Percentiles rank a stretch among this genome's conserved stretches.
These are phyloP conservation scores for Metschnikowia sp. DNA, from an alignment of 805 yeast species.

Conservation along the genomic window DNA sequence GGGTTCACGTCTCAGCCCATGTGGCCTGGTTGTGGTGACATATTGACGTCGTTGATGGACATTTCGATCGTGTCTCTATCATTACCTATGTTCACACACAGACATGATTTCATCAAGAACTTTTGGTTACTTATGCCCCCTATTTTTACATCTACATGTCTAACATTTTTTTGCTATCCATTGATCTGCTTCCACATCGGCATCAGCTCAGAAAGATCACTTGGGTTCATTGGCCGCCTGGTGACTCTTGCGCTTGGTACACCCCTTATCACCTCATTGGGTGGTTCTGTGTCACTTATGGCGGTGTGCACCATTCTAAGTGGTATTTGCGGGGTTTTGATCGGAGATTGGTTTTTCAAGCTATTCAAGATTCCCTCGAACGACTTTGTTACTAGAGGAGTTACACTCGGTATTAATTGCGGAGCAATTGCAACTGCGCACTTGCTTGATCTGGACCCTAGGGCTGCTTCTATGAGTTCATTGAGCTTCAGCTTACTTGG, in stretches of 20 bases:
- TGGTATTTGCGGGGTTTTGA: slow-evolving; percentile 71
- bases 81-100: slow-evolving; percentile 72
- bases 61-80: slow-evolving; percentile 72
- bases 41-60: slow-evolving; percentile 68
- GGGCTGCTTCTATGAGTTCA: slow-evolving; percentile 78
- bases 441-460: slow-evolving; percentile 61
- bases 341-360: slow-evolving; percentile 52
- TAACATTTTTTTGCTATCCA: slow-evolving; percentile 68
- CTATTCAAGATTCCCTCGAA: slow-evolving; percentile 51
- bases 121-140: slow-evolving; percentile 60
- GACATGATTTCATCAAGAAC: slow-evolving; percentile 59
- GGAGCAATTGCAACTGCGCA: slow-evolving; percentile 85
- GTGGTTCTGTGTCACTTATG: slow-evolving; percentile 68
- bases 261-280: slow-evolving; percentile 64
- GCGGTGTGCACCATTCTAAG: slow-evolving; percentile 76
- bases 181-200: slow-evolving; percentile 64
- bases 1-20: slow-evolving; percentile 32
- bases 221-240: slow-evolving; percentile 77
- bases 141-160: slow-evolving; percentile 49
- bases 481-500: slow-evolving; percentile 72
- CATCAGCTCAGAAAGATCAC: slow-evolving; percentile 53
- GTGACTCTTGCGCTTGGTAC: slow-evolving; percentile 79
- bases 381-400: slow-evolving; percentile 74
- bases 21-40: slow-evolving; percentile 83
- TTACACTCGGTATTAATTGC: slow-evolving; percentile 72